A percentile compares a stretch with the other conserved stretches of the same genome.
phyloP scores from a whole-genome alignment of 225 moss, liverwort and hornwort genomes.

The Antitrichia curtipendula region DNA sequence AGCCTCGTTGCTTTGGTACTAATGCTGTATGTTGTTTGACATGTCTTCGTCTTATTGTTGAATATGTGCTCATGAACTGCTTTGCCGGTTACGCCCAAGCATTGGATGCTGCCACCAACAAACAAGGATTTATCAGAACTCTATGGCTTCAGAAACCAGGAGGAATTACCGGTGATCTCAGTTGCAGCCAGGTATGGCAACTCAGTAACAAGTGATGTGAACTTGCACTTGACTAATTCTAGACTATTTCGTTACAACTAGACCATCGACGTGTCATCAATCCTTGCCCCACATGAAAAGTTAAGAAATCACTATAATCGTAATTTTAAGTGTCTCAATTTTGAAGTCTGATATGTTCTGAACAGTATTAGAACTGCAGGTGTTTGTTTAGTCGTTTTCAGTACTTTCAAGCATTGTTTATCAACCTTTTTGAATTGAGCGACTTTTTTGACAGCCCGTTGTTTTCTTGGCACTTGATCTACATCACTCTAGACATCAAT shows the following conservation, averaged over 20 bases:
- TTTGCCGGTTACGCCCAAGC: conserved; percentile 3
- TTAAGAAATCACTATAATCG: not conserved
- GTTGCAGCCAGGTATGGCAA: not conserved
- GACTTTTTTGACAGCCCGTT: not conserved
- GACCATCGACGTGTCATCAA: not conserved
- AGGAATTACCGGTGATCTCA: not conserved
- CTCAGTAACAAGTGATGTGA: not conserved
- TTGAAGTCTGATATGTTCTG: not conserved
- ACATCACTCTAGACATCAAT: not conserved
- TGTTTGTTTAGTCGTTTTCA: not conserved
- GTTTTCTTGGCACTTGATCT: not conserved
- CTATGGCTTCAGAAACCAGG: not conserved
- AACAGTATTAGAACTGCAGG: not conserved
- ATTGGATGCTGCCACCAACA: conserved; percentile 11
- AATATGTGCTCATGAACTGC: not conserved
- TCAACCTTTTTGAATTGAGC: not conserved
- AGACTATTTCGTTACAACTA: not conserved
- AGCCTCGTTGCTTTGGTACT: not conserved
- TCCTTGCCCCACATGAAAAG: not conserved
- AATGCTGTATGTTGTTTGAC: not conserved
- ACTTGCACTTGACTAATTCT: not conserved
- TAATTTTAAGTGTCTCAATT: not conserved
- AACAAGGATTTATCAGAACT: not conserved
- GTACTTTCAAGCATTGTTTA: not conserved
- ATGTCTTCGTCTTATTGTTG: not conserved